Percentiles rank a stretch among this genome's conserved stretches.
phyloP scores from a whole-genome alignment of 768 basidiomycete genomes.

The Gloeostereum incarnatum region DNA sequence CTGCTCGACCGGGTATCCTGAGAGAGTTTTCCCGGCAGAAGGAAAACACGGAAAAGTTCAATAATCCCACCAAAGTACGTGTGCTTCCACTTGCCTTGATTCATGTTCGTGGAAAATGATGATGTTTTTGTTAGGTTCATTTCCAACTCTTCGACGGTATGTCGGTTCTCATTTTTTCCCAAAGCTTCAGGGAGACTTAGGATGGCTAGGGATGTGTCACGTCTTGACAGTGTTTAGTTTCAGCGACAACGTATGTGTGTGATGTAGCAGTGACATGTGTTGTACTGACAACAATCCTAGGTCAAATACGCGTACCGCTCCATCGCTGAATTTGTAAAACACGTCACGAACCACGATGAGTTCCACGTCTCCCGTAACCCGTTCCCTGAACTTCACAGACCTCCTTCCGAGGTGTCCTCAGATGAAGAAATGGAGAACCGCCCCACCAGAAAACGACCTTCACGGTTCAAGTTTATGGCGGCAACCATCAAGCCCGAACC shows the following conservation, averaged over 20 bases:
- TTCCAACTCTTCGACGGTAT: conserved; percentile 68
- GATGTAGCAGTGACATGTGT: background rate
- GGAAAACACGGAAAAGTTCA: conserved; percentile 41
- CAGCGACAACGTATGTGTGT: conserved; percentile 38
- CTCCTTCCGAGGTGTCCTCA: conserved; percentile 14
- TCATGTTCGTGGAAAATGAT: conserved; percentile 13
- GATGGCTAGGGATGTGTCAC: conserved; percentile 52
- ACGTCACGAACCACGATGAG: conserved; percentile 31
- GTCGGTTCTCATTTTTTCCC: conserved; percentile 8
- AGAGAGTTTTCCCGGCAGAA: conserved; percentile 34
- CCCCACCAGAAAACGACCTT: conserved; percentile 1
- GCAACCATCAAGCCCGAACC: conserved; percentile 5
- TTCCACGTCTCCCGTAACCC: conserved; percentile 30
- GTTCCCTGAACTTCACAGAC: conserved; percentile 33
- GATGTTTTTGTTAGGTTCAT: conserved; percentile 43
- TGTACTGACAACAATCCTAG: conserved; percentile 16
- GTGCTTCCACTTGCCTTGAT: background rate
- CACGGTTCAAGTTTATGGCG: background rate
- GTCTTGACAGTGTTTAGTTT: conserved; percentile 69
- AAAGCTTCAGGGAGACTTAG: background rate
- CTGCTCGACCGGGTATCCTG: conserved; percentile 44
- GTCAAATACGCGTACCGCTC: conserved; percentile 52
- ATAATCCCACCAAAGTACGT: conserved; percentile 44
- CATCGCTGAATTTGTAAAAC: conserved; percentile 46
- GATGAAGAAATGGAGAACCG: conserved; percentile 11